Conservation (phyloP, 768 basidiomycete species). For the Hydnum rufescens region DNA sequence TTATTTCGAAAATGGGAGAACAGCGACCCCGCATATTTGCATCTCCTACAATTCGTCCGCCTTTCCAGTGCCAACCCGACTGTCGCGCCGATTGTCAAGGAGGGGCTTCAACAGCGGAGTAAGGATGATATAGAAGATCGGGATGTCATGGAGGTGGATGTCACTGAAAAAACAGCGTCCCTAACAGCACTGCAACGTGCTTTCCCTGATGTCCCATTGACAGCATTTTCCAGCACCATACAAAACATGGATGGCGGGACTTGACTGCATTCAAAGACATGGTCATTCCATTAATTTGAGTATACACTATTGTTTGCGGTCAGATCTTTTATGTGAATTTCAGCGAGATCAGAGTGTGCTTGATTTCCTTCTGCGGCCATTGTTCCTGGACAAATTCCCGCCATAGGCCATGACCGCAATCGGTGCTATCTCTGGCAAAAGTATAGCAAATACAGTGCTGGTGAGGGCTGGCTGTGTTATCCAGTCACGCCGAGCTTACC, state of each 20-base stretch:
- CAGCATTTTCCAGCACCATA: neutral
- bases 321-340: too few species aligned
- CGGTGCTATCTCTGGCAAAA: too few species aligned
- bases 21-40: conserved; percentile 46
- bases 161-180: neutral
- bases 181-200: neutral
- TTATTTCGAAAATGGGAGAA: conserved; percentile 67
- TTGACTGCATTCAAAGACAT: too few species aligned
- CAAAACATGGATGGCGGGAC: neutral
- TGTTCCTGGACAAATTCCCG: too few species aligned
- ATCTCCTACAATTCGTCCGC: conserved; percentile 55
- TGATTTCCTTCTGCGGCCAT: too few species aligned
- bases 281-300: too few species aligned
- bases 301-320: too few species aligned
- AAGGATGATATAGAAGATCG: neutral
- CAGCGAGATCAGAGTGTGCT: too few species aligned
- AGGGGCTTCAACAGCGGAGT: neutral
- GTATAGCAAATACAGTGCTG: too few species aligned
- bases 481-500: too few species aligned
- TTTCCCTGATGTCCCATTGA: neutral
- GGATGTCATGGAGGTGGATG: neutral
- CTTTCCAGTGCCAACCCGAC: conserved; percentile 38
- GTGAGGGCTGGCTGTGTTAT: too few species aligned
- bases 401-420: too few species aligned
- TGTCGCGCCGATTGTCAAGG: neutral